Evolutionary conservation across 2,329 filamentous ascomycete genomes (phyloP), one percentile per base, ranked within the genome.

Genomic region (Trichoderma sp.): DNA sequence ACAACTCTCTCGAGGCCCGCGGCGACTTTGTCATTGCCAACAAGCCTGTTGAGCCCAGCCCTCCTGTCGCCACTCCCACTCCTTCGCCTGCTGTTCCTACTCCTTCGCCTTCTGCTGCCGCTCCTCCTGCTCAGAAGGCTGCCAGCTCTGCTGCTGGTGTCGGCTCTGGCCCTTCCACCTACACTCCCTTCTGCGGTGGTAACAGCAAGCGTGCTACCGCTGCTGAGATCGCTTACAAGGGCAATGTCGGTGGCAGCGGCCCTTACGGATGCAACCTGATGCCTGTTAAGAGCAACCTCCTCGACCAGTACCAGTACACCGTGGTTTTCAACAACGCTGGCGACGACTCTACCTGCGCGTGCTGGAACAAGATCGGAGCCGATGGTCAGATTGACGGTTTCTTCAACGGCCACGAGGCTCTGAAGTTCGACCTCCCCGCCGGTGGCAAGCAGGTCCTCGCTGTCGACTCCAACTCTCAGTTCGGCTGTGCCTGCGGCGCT

Each of bases 181-280:
- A 76, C 72, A 76, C 77, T 71, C 71, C 76, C 18, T 83, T 83
- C 79, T 83, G 82, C 77, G 73, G 72, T 74, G 80, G 81, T 73
- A 57, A 56, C 58, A 73, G 73, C 73, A 86, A 88, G 83, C 83
- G 86, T 74, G 82, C 86, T 75, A 85, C 85, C 71, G 18, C 75
- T 51, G 81, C 79, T 71, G 76, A 88, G 74, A 86, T 88, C 74
- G 79, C 80, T 70, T 84, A 85, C 79, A 76, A 74, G 4, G 86
- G 86, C 75, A 88, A 88, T 82, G 78, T 78, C 15, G 86, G 86
- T 71, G 76, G 77, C 64, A 2, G 72, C 9, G 76, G 73, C 70
- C n/a, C 79, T 72, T 87, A 83, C 78, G 86, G 85, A 76, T 86
- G 85, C 84, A 88, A 88, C 84, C 79, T 87, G 64, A 84, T 85